Evolutionary conservation across 495 filamentous ascomycete genomes (phyloP), one percentile per base, ranked within the genome.

Genomic region (Talaromyces proteolyticus): DNA sequence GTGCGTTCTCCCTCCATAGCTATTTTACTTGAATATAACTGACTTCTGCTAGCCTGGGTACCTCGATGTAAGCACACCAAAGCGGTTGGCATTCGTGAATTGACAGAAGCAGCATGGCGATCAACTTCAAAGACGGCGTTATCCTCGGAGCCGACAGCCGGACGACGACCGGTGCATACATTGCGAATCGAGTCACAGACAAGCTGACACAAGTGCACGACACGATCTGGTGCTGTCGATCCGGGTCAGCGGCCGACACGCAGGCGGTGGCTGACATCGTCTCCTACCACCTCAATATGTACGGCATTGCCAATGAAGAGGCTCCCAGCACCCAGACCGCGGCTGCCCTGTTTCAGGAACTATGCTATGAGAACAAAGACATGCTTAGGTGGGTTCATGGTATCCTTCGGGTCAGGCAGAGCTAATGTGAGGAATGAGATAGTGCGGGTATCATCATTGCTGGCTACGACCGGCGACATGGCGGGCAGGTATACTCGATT

Each of bases 221-320:
- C 69, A 97, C 92, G 43, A 96, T 98, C 67, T 98, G 93, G 93
- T 98, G 93, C 78, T 98, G 93, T 73, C 86, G 85, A 56, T 96
- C 94, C 46, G 93, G 93, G 23, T 97, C 93, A 10, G 93, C 93
- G 18, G 93, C 93, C 58, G 93, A 98, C 66, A 98, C 93, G 49
- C 93, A 98, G 70, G 94, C 93, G 19, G 86, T 98, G 39, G 94
- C 93, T 44, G 93, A 98, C 63, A 96, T 98, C 54, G 93, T 97
- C 39, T 87, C 92, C 59, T 96, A 96, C 68, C 85, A 98, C 64
- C 79, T 98, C 42, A 89, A 89, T 66, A 83, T 95, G 78, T 96
- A 94, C 70, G 85, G 85, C 39, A 86, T 95, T 62, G 77, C 74
- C 59, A 95, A 95, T 68, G 81, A 88, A 64, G 87, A 89, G 70